Conservation (phyloP, 352 stramenopile genomes). For the Elongisporangium anandrum region DNA sequence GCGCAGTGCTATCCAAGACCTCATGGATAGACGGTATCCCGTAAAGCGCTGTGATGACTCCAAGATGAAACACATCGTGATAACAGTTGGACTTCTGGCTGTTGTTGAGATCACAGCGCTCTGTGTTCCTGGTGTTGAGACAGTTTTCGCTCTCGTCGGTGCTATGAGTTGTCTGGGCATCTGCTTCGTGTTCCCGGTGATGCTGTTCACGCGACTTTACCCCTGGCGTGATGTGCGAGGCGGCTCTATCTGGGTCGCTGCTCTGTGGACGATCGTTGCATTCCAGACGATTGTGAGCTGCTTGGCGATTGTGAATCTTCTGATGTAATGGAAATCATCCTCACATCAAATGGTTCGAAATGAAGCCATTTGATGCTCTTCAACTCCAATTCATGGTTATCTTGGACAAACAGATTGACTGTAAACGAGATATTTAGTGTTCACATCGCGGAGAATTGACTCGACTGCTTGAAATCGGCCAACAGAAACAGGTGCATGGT, state of each 20-base stretch:
- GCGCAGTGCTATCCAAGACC: constrained; percentile 25
- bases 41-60: background rate
- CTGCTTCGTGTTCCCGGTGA: constrained; percentile 43
- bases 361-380: too few relatives aligned
- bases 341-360: too few relatives aligned
- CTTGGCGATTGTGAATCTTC: constrained; percentile 6
- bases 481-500: too few relatives aligned
- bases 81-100: constrained; percentile 17
- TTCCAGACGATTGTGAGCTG: constrained; percentile 23
- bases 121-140: constrained; percentile 39
- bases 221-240: constrained; percentile 23
- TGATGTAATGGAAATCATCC: background rate
- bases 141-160: constrained; percentile 51
- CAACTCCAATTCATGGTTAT: too few relatives aligned
- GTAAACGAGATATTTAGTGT: too few relatives aligned
- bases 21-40: too few relatives aligned
- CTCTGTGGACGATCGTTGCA: constrained; percentile 19
- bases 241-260: constrained; percentile 8
- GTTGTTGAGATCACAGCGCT: constrained; percentile 26
- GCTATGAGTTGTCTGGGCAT: constrained; percentile 39
- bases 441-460: too few relatives aligned
- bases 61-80: constrained; percentile 4
- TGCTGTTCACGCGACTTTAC: constrained; percentile 41
- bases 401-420: too few relatives aligned
- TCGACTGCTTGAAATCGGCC: too few relatives aligned